Base-by-base conservation (phyloP, 2,329 filamentous ascomycete species). In the Neophaeococcomyces mojaviensis region DNA sequence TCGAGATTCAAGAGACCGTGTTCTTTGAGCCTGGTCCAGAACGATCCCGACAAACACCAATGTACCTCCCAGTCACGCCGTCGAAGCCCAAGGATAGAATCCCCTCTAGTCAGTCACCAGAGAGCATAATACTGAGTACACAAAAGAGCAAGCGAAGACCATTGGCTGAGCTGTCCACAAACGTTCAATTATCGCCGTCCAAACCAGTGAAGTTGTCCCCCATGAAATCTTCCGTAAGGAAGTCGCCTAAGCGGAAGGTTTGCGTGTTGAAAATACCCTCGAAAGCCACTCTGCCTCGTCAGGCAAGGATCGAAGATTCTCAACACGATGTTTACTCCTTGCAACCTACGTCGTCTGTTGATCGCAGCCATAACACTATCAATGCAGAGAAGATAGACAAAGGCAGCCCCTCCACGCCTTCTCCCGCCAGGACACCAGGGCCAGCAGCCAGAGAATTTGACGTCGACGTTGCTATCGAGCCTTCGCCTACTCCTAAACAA, bases 41-140 rank as follows among this genome's bases (percentile, higher is more conserved):
- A 28, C 12, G 34, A 8, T 10, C 12, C 19, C 12, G 18, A 18
- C 12, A 13, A 13, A 9, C 18, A 13, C 12, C 10, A 15, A 16
- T 22, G 12, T 28, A 26, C 9, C 30, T 15, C 7, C 48, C 48
- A 4, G 26, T 37, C 15, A 53, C 50, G 10, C 54, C 50, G 5
- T 46, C 46, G 18, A 50, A 24, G 33, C 26, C 22, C 18, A 20
- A 43, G 5, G 46, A 26, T 12, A 39, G 52, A 7, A 46, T 57
- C 22, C 26, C 52, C 13, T 55, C 53, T 16, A 54, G 51, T 41
- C 55, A 57, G 32, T 53, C 51, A 16, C 53, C 55, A 6, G 55
- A 57, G 43, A 54, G 48, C 33, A 8, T 55, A 10, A 39, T 41
- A 33, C 39, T 45, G 4, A 53, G 50, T 36, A 52, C 47, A 13